Base-by-base conservation (phyloP, 768 basidiomycete species). In the Serendipita sp. region DNA sequence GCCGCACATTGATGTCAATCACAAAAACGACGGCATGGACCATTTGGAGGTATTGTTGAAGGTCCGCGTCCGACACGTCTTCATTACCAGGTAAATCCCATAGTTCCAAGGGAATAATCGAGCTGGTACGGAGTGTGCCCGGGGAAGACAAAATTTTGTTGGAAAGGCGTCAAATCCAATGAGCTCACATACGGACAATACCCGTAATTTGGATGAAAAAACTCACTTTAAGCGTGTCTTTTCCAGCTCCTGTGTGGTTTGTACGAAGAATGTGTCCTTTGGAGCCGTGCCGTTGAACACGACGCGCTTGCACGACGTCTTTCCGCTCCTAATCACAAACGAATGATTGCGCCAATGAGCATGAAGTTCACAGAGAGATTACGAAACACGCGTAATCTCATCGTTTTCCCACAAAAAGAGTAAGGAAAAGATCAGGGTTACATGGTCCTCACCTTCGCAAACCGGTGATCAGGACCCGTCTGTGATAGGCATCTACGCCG, bases 61-160 rank as follows among this genome's bases (percentile, higher is more conserved):
- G 22, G 11, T 58, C 53, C 30, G 4, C 30, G 11, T 58, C 53
- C 17, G 24, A 33, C 4, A 58, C 31, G 31, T 58, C 53, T 58
- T 58, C 53, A 11, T 33, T 58, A 24, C 53, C 53, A 58, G 53
- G 53, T 11, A 26, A n/a, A 58, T 58, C 53, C 53, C 53, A 58
- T 26, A 58, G 9, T n/a, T 58, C 53, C 30, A 58, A 33, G 17
- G 53, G 53, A 11, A 58, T 34, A 11, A 58, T 58, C 17, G 53
- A 58, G 9, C 53, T 58, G n/a, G 22, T n/a, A 17, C 7, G n/a
- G n/a, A n/a, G n/a, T n/a, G n/a, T n/a, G n/a, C n/a, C n/a, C n/a
- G 45, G 9, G 34, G 34, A 38, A 38, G 34, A 14, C 5, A 38
- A 38, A 14, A 38, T 38, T 38, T n/a, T n/a, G 42, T 42, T 42